Evolutionary conservation across 176 grass and related monocot species (phyloP), one percentile per base, ranked within the genome.

Genomic region (Avena sativa): DNA sequence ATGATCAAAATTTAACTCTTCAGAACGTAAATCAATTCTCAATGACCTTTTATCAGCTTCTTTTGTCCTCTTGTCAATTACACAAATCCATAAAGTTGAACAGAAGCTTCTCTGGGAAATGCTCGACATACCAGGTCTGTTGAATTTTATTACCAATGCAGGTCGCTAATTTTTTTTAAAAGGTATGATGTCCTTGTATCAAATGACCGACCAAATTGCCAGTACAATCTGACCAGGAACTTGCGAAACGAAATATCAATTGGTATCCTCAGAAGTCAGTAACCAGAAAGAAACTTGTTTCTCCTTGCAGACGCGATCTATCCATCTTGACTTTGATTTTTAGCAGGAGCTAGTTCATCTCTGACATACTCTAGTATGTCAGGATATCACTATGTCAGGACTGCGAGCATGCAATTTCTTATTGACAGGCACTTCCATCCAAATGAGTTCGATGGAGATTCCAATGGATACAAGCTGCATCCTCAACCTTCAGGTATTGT

Each of bases 401-500:
- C 55, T 57, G 55, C 5, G 55, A 1, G 25, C 13, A 11, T 68
- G 63, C 9, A n/a, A 38, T 61, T 36, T 36, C 76, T 86, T 60
- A 23, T 86, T 11, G 9, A 79, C 28, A 11, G 9, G 71, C 59
- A 17, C 32, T 57, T 26, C 20, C 8, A 9, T 79, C 25, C 60
- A 57, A 84, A 61, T 12, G 43, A 36, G 44, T 51, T 43, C 20
- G 0, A 67, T 13, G 67, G 55, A 74, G 26, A 28, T 52, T 73
- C 38, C 86, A 76, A 82, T 69, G 62, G 47, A 61, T n/a, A 73
- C 44, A 87, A 74, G 78, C 36, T 87, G 79, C 44, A 15, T 20
- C 61, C 72, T 78, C 70, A 56, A 19, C 63, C 25, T 76, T 56
- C 68, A 57, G 1, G 5, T 11, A 62, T 19, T 28, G 21, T 50